A percentile compares a stretch with the other conserved stretches of the same genome.
Evolutionary conservation across 164 flowering plant genomes (phyloP).

Genomic region (Cinnamomum micranthum): DNA sequence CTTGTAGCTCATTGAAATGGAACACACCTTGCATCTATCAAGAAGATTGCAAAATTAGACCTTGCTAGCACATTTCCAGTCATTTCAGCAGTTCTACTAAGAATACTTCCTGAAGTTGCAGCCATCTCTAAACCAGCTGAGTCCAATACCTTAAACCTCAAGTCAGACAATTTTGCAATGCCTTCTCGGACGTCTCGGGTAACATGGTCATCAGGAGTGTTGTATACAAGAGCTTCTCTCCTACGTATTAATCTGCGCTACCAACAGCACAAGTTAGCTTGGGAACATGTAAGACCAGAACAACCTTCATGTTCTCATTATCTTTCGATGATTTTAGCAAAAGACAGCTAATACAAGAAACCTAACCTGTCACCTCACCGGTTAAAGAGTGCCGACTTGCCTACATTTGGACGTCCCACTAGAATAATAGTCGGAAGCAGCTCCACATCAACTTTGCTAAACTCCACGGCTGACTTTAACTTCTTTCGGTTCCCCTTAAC

Average conservation of each 20-base stretch:
- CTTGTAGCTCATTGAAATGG: not conserved
- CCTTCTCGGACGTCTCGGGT: slow-evolving; percentile 96
- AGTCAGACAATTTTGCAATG: slow-evolving; percentile 81
- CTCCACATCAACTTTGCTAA: slow-evolving; percentile 53
- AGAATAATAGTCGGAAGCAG: slow-evolving; percentile 78
- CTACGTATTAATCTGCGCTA: slow-evolving; percentile 64
- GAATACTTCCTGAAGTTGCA: slow-evolving; percentile 83
- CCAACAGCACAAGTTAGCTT: not conserved
- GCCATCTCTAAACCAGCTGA: slow-evolving; percentile 94
- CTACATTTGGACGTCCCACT: slow-evolving; percentile 96
- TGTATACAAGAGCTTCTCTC: slow-evolving; percentile 96
- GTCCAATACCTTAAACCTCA: slow-evolving; percentile 84
- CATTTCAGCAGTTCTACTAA: slow-evolving; percentile 78
- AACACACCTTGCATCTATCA: slow-evolving; percentile 80
- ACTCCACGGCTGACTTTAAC: slow-evolving; percentile 42
- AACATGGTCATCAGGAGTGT: slow-evolving; percentile 94
- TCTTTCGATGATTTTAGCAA: not conserved
- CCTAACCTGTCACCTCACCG: slow-evolving; percentile 40
- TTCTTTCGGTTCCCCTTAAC: slow-evolving; percentile 10
- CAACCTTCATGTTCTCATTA: not conserved
- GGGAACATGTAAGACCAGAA: not conserved
- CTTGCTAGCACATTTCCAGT: slow-evolving; percentile 67
- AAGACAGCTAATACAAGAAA: not conserved
- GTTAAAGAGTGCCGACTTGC: slow-evolving; percentile 92
- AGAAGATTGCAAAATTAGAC: slow-evolving; percentile 71